Evolutionary conservation across 2,329 filamentous ascomycete genomes (phyloP).

Genomic region (Colletotrichum aenigma): DNA sequence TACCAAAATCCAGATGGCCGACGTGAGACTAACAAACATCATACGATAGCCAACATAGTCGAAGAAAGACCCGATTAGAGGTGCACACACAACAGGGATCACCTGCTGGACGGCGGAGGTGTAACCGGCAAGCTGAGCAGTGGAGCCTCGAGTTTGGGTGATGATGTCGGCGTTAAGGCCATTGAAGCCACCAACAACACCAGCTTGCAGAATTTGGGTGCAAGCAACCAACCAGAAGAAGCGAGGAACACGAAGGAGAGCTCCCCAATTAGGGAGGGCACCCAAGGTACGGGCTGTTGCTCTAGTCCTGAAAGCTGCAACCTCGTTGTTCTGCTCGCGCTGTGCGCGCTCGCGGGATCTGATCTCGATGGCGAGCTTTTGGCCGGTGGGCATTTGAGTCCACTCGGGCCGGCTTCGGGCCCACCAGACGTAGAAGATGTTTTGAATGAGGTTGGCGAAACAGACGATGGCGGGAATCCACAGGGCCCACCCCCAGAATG

Average conservation of each 20-base stretch:
- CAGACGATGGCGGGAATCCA: constrained; percentile 29
- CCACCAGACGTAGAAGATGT: constrained; percentile 28
- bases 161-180: constrained; percentile 27
- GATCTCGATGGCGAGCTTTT: neutral
- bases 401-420: constrained; percentile 24
- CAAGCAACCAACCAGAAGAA: constrained; percentile 28
- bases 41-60: constrained; percentile 27
- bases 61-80: constrained; percentile 26
- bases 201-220: constrained; percentile 27
- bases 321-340: neutral
- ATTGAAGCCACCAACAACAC: constrained; percentile 23
- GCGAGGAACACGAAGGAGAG: constrained; percentile 22
- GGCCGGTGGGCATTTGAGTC: constrained; percentile 26
- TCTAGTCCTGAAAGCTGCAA: neutral
- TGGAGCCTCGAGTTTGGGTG: constrained; percentile 25
- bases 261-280: neutral
- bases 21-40: constrained; percentile 28
- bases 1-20: constrained; percentile 26
- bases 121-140: constrained; percentile 29
- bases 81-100: constrained; percentile 28
- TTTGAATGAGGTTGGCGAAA: constrained; percentile 24
- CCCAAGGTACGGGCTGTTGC: neutral
- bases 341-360: neutral
- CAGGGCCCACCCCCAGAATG: constrained; percentile 31
- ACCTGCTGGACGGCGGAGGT: constrained; percentile 29